Evolutionary conservation across 2,329 filamentous ascomycete genomes (phyloP).

Genomic region (Exophiala calicioides): DNA sequence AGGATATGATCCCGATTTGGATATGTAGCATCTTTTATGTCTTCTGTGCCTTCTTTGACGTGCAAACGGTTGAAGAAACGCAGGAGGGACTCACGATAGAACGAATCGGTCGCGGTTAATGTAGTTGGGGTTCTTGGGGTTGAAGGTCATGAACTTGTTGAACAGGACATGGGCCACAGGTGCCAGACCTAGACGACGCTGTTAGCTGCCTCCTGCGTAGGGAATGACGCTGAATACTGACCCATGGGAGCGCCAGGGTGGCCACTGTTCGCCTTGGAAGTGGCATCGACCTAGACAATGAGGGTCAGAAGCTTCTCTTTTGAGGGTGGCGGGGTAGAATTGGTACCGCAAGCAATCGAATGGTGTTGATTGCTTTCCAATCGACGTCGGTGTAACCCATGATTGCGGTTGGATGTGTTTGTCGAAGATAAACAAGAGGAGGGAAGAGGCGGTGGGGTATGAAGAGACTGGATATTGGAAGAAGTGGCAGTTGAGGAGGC

Average conservation of each 20-base stretch:
- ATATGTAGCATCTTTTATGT: neutral
- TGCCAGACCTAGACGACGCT: slow-evolving; percentile 65
- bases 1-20: neutral
- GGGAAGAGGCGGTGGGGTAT: slow-evolving; percentile 4
- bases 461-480: slow-evolving; percentile 4
- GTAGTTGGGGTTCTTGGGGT: slow-evolving; percentile 98
- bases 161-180: slow-evolving; percentile 94
- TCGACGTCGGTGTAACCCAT: slow-evolving; percentile 92
- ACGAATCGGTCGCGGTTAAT: slow-evolving; percentile 97
- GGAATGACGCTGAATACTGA: slow-evolving; percentile 7
- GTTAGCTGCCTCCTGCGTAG: slow-evolving; percentile 1
- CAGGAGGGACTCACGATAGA: slow-evolving; percentile 77
- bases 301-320: slow-evolving; percentile 9
- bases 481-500: slow-evolving; percentile 5
- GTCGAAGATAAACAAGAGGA: slow-evolving; percentile 3
- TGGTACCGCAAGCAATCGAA: slow-evolving; percentile 92
- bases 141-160: slow-evolving; percentile 99
- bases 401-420: slow-evolving; percentile 40
- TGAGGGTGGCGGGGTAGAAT: slow-evolving; percentile 28
- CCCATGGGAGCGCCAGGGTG: slow-evolving; percentile 97
- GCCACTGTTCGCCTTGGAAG: slow-evolving; percentile 90
- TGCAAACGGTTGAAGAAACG: neutral
- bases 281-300: slow-evolving; percentile 83
- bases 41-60: slow-evolving; percentile 1
- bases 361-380: slow-evolving; percentile 94